Base-by-base conservation (phyloP, 2,329 filamentous ascomycete genomes). In the Talaromyces islandicus region DNA sequence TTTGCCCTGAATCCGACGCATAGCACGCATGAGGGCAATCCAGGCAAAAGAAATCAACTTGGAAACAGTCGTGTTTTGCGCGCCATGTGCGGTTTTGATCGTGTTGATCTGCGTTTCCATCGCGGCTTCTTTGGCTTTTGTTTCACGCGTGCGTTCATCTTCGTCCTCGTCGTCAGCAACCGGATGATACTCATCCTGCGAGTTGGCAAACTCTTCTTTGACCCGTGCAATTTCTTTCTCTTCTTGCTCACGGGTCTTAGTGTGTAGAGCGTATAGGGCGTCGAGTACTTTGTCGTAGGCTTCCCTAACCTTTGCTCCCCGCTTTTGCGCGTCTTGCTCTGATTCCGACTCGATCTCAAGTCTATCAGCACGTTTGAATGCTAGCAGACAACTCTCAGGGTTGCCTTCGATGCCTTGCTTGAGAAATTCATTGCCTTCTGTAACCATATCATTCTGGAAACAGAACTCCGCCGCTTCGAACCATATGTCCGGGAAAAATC, bases 401-500 rank as follows among this genome's bases (percentile, higher is more conserved):
- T 97, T 99, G 2, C 92, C 92, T 29, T 85, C 83, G 60, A 95
- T 88, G 35, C 94, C 94, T 63, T 94, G 86, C 24, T 86, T 82
- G 25, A 99, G 80, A 68, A 97, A 90, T 10, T 91, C 86, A 25
- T 88, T 85, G 11, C 91, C 92, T 61, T 91, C 88, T 51, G 85
- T 77, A 41, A 85, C 81, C 66, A 92, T 78, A 51, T 85, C 85
- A 67, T 94, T 92, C 58, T 88, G 84, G 69, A 92, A 92, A 73
- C 91, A 96, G 85, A 93, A 97, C 65, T 96, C 90, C 0, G 92
- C 90, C 10, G 92, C 93, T 62, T 97, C 92, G 55, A 92, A 92
- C 94, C 94, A 99, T 67, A 97, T 87, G 71, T 96, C 90, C 4
- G 94, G 92, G 85, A 93, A 94, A 75, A 97, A 99, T 56, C 92